Base-by-base conservation (phyloP, 345 rosid genomes). In the Eutrema yunnanense region DNA sequence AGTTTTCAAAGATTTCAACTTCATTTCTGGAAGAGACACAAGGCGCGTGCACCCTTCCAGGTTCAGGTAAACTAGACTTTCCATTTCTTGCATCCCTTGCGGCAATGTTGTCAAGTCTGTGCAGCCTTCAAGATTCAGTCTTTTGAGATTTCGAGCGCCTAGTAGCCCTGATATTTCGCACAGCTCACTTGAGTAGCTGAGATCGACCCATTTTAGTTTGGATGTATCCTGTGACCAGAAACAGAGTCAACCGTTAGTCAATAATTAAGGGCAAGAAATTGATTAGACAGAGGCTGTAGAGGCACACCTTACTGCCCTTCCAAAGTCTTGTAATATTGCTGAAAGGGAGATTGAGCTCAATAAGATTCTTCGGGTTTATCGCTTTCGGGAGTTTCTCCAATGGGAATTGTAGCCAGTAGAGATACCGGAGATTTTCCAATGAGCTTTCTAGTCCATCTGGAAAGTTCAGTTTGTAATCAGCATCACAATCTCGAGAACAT, bases 271-370 rank as follows among this genome's bases (percentile, higher is more conserved):
- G 34, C 29, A 40, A 32, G 22, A 22, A 33, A 14, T 26, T 38
- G 5, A 38, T 5, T 5, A 22, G 2, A 22, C 32, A 16, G 4
- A 8, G 32, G 9, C 7, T 16, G 5, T 12, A 42, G 2, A 42
- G 22, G 19, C 51, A n/a, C 60, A 68, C 68, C 62, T 51, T 68
- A 5, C 0, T 22, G 42, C 36, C 59, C 4, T 42, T 13, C 80
- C 80, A 80, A 1, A 80, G 36, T 30, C 63, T 50, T 52, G 46
- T 36, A 3, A 80, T 33, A 2, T 43, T 22, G 68, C 83, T 57
- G 37, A 22, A 2, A 1, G 33, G 36, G 9, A 79, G 14, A 11
- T 9, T 50, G 16, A 72, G 71, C 8, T 62, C 72, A 3, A 76
- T 56, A 14, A 67, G 71, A 3, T 73, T 64, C 13, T 73, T 58